Percentiles rank a stretch among this genome's conserved stretches.
Conservation (phyloP, 2,329 filamentous ascomycete genomes). For the Bipolaris zeicola region DNA sequence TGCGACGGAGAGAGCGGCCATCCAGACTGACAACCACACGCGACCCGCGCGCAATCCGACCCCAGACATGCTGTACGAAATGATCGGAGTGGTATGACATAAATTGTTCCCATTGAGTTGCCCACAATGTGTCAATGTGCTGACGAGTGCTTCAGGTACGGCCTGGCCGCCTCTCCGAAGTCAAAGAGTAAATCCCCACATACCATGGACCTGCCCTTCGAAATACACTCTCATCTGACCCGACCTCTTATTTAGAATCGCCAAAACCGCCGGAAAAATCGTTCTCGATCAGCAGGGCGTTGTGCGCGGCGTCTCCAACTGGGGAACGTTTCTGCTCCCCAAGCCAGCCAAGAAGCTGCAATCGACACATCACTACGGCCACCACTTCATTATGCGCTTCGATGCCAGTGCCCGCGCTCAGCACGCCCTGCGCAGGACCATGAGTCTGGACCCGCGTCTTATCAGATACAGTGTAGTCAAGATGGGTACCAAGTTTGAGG, state of each 20-base stretch:
- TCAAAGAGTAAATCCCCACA: conserved; percentile 76
- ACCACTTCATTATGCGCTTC: conserved; percentile 99
- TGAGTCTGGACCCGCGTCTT: conserved; percentile 87
- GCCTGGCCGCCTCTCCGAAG: conserved; percentile 84
- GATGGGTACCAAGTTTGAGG: conserved; percentile 71
- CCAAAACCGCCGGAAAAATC: conserved; percentile 79
- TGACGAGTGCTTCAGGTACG: conserved; percentile 69
- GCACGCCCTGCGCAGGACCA: conserved; percentile 72
- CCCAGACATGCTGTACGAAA: conserved; percentile 85
- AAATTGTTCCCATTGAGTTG: neutral
- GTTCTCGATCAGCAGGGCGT: conserved; percentile 86
- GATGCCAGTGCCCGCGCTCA: conserved; percentile 78
- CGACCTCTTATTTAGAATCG: conserved; percentile 67
- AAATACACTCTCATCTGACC: neutral
- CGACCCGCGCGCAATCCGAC: conserved; percentile 8
- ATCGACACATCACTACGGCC: conserved; percentile 79
- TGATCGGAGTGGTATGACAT: conserved; percentile 83
- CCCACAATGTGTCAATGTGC: neutral
- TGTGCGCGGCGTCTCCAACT: conserved; percentile 90
- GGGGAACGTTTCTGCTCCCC: conserved; percentile 89
- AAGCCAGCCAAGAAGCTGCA: conserved; percentile 80
- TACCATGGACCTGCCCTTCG: conserved; percentile 1
- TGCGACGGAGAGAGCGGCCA: conserved; percentile 23
- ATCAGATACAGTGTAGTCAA: conserved; percentile 86
- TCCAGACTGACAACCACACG: neutral